These are phyloP conservation scores for Neodidymelliopsis sp. DNA, from an alignment of 2,329 filamentous ascomycete species.

Conservation along the genomic window DNA sequence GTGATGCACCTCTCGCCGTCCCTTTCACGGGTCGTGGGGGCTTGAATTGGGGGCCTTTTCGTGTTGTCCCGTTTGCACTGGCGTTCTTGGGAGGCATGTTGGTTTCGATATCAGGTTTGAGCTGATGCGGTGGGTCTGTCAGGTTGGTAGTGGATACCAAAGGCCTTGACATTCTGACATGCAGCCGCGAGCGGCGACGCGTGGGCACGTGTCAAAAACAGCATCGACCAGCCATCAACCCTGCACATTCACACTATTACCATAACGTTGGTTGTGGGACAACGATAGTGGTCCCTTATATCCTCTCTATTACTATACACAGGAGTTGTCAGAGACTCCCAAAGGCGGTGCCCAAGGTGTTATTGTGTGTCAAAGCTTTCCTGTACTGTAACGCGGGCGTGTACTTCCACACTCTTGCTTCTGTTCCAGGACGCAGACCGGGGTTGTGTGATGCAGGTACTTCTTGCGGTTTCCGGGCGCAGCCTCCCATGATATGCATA, in stretches of 20 bases:
- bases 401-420: neutral
- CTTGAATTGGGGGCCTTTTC: conserved; percentile 49
- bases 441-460: neutral
- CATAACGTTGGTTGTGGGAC: neutral
- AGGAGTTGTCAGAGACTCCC: no score
- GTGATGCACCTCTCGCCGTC: conserved; percentile 28
- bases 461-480: neutral
- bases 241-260: no score
- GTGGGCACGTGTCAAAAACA: conserved; percentile 3
- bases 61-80: conserved; percentile 25
- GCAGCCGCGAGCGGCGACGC: neutral
- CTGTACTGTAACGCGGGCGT: no score
- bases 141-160: conserved; percentile 2
- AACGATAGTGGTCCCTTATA: neutral
- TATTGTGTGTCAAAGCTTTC: no score
- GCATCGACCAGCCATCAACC: no score
- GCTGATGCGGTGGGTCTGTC: conserved; percentile 6
- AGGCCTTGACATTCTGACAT: neutral
- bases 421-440: neutral
- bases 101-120: neutral
- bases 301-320: no score
- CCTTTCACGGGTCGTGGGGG: conserved; percentile 46
- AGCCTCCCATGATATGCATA: conserved; percentile 5
- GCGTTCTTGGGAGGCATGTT: conserved; percentile 39
- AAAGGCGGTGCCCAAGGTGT: no score